A percentile compares a stretch with the other conserved stretches of the same genome.
These are phyloP conservation scores for Arxiozyma slooffiae DNA, from an alignment of 1,139 yeast species.

Conservation along the genomic window DNA sequence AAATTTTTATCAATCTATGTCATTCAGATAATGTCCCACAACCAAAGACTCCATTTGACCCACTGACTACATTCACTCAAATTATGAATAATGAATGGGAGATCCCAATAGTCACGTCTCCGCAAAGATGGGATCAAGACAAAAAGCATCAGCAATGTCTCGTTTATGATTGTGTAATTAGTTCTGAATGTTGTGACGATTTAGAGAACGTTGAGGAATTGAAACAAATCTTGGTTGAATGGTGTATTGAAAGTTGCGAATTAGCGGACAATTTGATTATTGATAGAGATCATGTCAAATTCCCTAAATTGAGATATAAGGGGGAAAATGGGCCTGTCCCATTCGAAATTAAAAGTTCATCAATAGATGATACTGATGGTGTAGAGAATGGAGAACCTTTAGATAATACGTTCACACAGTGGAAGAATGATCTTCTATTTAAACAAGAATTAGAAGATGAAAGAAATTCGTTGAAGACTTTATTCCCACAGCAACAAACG, in stretches of 20 bases:
- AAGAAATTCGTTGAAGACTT: conserved; percentile 4
- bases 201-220: conserved; percentile 37
- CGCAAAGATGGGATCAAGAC: conserved; percentile 45
- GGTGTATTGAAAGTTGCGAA: conserved; percentile 60
- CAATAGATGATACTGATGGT: not conserved
- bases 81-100: conserved; percentile 74
- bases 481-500: conserved; percentile 14
- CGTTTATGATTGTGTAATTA: conserved; percentile 70
- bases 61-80: conserved; percentile 50
- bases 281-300: conserved; percentile 32
- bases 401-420: conserved; percentile 5
- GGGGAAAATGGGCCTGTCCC: conserved; percentile 34
- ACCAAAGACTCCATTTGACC: conserved; percentile 45
- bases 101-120: conserved; percentile 65
- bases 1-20: conserved; percentile 73
- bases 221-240: conserved; percentile 32
- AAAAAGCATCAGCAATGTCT: conserved; percentile 57
- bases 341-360: not conserved
- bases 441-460: conserved; percentile 8
- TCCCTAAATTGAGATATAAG: conserved; percentile 56
- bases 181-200: conserved; percentile 53
- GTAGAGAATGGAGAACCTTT: not conserved
- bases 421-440: conserved; percentile 10
- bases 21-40: conserved; percentile 53
- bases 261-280: conserved; percentile 36